Base-by-base conservation (phyloP, 257 asterid genomes). In the Gentiana dahurica region DNA sequence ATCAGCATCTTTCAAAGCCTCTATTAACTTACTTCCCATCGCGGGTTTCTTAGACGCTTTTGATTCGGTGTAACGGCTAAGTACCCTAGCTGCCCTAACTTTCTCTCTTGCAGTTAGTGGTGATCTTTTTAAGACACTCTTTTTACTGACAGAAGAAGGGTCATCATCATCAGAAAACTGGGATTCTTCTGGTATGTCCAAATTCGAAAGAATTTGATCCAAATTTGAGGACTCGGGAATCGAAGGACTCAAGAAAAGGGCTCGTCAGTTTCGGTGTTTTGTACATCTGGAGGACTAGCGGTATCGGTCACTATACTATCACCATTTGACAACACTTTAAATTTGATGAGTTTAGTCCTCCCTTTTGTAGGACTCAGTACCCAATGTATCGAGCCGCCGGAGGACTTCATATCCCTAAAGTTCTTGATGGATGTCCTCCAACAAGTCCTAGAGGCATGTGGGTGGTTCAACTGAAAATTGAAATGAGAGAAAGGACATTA, bases 21-120 rank as follows among this genome's bases (percentile, higher is more conserved):
- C 95, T 12, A 87, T 49, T 32, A 90, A 65, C 62, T 75, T 84
- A 79, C 81, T 87, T 41, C 94, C 91, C 9, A 71, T 75, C 65
- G 65, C 72, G 6, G 94, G 85, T 49, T 76, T 81, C 45, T 76
- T 81, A 7, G 87, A 57, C 60, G 85, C 81, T 64, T 87, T 90
- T 11, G 88, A 36, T 43, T 87, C 95, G 24, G 89, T 73, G 82
- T 82, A 87, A 44, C 96, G 90, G 74, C 71, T 87, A n/a, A 90
- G 91, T 53, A 84, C 94, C 64, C 95, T 71, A 45, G 96, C 98
- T 4, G 98, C 96, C 78, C 95, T 76, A 5, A 90, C 91, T 55
- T 88, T 84, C 79, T 90, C 98, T 74, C 95, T 75, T 50, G 94
- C 96, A 6, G 98, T 90, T 70, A 87, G 60, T 0, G 96, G 64